Conservation (phyloP, 805 yeast genomes). For the Ogataea saltuana region DNA sequence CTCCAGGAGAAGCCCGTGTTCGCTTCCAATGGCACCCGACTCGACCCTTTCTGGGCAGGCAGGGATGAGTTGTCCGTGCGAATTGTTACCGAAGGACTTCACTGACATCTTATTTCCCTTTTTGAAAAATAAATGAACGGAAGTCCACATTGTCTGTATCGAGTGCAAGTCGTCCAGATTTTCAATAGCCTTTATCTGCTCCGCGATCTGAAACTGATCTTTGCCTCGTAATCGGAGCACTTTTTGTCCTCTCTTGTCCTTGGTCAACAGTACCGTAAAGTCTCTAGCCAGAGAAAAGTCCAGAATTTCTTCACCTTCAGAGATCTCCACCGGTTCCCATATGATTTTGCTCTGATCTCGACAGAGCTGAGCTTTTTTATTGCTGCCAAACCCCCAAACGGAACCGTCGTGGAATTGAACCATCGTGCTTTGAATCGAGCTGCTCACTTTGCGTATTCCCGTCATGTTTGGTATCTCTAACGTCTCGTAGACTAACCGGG, state of each 20-base stretch:
- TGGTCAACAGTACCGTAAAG: constrained; percentile 43
- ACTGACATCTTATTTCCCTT: constrained; percentile 23
- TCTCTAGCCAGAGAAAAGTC: constrained; percentile 55
- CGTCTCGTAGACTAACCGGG: neutral
- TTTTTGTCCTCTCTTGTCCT: constrained; percentile 12
- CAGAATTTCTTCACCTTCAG: constrained; percentile 8
- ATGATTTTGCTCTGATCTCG: constrained; percentile 21
- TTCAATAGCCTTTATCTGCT: constrained; percentile 5
- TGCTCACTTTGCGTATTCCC: constrained; percentile 20
- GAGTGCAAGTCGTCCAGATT: constrained; percentile 12
- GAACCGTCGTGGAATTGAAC: constrained; percentile 41
- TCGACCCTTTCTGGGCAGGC: neutral
- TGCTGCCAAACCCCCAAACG: constrained; percentile 68
- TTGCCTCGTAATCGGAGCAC: constrained; percentile 35
- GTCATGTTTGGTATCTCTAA: constrained; percentile 10
- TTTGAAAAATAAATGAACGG: constrained; percentile 51
- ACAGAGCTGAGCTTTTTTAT: constrained; percentile 60
- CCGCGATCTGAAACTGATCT: constrained; percentile 31
- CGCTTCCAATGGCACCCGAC: constrained; percentile 65
- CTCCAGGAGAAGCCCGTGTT: constrained; percentile 64
- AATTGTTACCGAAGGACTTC: constrained; percentile 68
- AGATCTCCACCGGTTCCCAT: constrained; percentile 24
- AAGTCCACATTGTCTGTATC: constrained; percentile 74
- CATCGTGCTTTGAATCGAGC: constrained; percentile 51
- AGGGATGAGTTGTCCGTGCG: constrained; percentile 65